phyloP scores from a whole-genome alignment of 768 basidiomycete genomes.

The Mycena indigotica region DNA sequence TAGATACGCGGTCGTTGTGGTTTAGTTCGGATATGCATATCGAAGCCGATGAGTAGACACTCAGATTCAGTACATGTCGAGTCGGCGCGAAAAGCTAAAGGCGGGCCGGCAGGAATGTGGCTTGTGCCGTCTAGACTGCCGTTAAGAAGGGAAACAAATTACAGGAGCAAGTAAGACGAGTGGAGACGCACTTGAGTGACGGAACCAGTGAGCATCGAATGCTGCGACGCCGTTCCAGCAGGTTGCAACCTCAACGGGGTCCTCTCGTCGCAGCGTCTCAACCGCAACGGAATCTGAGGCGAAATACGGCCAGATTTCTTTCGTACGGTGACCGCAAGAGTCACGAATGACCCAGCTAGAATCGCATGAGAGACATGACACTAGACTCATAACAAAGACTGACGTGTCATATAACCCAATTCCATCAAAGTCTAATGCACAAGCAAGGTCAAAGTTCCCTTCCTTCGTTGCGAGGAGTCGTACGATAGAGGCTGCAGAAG shows the following conservation, averaged over 20 bases:
- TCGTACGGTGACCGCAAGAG: slow-evolving; percentile 49
- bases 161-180: no score
- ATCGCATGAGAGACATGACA: neutral
- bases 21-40: slow-evolving; percentile 26
- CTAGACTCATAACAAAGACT: slow-evolving; percentile 57
- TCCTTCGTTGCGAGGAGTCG: slow-evolving; percentile 32
- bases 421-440: slow-evolving; percentile 63
- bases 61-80: slow-evolving; percentile 23
- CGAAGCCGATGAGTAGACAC: slow-evolving; percentile 24
- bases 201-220: slow-evolving; percentile 46
- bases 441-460: slow-evolving; percentile 71
- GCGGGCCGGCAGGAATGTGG: slow-evolving; percentile 9
- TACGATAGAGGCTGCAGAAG: slow-evolving; percentile 58
- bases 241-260: slow-evolving; percentile 71
- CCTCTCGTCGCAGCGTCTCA: slow-evolving; percentile 52
- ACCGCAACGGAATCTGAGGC: slow-evolving; percentile 67
- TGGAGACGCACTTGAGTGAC: slow-evolving; percentile 8
- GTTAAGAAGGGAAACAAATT: neutral
- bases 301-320: slow-evolving; percentile 71
- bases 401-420: slow-evolving; percentile 54
- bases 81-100: slow-evolving; percentile 22
- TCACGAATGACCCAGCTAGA: slow-evolving; percentile 25
- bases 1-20: slow-evolving; percentile 22
- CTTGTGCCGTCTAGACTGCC: neutral
- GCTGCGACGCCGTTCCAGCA: slow-evolving; percentile 86